Conservation (phyloP, 139 green algal genomes). For the Zygnema cylindricum region DNA sequence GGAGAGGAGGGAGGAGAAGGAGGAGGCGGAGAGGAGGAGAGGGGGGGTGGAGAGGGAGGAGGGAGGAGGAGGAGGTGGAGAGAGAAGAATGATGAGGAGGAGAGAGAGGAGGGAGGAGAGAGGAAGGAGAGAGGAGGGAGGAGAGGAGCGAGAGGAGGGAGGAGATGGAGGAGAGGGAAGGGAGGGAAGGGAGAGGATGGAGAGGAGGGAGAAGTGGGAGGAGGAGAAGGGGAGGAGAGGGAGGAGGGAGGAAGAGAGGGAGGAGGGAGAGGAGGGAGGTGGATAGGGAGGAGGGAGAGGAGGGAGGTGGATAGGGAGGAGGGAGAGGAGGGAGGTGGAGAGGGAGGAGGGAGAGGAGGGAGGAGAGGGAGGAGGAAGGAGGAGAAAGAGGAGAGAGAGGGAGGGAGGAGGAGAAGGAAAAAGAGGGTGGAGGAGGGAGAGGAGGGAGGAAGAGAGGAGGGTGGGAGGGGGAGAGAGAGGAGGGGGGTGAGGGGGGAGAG, state of each 20-base stretch:
- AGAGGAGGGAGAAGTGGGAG: background rate
- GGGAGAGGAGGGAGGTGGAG: background rate
- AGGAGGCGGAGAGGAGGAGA: too few species aligned
- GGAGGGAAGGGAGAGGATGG: background rate
- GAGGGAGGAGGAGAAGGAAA: background rate
- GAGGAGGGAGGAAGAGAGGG: background rate
- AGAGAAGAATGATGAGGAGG: background rate
- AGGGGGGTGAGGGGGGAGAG: too few species aligned
- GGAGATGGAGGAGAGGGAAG: background rate
- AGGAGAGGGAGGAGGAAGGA: background rate
- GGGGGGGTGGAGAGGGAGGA: background rate
- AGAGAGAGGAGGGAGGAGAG: background rate
- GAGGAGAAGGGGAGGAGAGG: background rate
- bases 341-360: background rate
- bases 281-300: too few species aligned
- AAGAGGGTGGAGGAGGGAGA: background rate
- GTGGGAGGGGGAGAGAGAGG: too few species aligned
- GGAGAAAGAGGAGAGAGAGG: background rate
- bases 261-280: too few species aligned
- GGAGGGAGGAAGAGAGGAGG: constrained; percentile 4
- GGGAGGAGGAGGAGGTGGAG: background rate
- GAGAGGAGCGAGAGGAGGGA: background rate
- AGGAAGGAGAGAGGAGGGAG: background rate
- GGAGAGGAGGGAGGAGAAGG: too few species aligned
- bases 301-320: background rate